These are phyloP conservation scores for Lasiodiplodia sp. DNA, from an alignment of 2,329 filamentous ascomycete genomes.

Conservation along the genomic window DNA sequence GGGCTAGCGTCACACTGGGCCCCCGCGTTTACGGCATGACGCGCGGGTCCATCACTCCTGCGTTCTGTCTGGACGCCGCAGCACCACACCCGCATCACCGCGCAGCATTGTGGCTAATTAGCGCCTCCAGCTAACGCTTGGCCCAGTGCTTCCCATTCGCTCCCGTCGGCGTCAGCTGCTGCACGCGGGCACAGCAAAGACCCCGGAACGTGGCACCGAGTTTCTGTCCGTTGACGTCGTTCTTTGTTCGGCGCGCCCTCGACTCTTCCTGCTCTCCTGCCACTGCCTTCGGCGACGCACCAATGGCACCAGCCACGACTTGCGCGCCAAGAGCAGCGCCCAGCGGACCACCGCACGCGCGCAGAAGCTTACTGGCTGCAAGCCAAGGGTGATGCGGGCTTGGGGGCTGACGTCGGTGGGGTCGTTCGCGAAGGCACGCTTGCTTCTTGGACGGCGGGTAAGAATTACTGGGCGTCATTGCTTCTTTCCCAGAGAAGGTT, in stretches of 20 bases:
- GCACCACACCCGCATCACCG: conserved; percentile 9
- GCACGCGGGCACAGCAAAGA: conserved; percentile 5
- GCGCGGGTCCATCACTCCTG: conserved; percentile 6
- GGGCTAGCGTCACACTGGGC: background rate
- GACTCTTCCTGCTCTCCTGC: background rate
- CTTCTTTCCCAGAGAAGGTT: conserved; percentile 5
- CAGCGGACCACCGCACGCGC: conserved; percentile 1
- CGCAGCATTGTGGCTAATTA: conserved; percentile 17
- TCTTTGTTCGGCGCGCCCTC: conserved; percentile 12
- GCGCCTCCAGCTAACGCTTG: background rate
- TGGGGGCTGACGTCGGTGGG: conserved; percentile 3
- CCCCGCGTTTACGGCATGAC: conserved; percentile 4
- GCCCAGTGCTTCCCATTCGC: conserved; percentile 5
- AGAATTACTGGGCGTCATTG: conserved; percentile 5
- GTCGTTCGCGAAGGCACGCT: background rate
- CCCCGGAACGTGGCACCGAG: conserved; percentile 1
- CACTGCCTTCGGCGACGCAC: background rate
- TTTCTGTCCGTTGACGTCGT: conserved; percentile 18
- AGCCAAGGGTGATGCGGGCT: conserved; percentile 5
- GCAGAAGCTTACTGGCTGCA: conserved; percentile 20
- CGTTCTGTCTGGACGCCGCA: conserved; percentile 12
- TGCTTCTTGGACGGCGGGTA: background rate
- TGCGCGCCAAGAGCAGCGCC: conserved; percentile 5
- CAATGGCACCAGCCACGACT: conserved; percentile 4
- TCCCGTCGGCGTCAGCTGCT: conserved; percentile 5